These are phyloP conservation scores for Rhexocercosporidium sp. DNA, from an alignment of 2,329 filamentous ascomycete species.

Conservation along the genomic window DNA sequence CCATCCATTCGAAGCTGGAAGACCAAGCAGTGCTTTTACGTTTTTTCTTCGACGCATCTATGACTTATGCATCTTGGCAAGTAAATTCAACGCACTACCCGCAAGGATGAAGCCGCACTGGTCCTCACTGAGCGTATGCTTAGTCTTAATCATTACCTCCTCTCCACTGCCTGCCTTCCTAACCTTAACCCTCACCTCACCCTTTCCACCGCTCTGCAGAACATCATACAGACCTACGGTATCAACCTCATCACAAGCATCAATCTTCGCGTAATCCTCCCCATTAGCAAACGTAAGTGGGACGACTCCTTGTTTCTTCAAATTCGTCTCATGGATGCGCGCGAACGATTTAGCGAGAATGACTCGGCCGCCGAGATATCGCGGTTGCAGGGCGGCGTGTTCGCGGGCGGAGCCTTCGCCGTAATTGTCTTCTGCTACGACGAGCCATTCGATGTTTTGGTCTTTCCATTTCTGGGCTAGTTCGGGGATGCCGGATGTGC, in stretches of 20 bases:
- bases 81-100: slow-evolving; percentile 88
- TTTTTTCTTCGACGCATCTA: slow-evolving; percentile 8
- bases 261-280: slow-evolving; percentile 83
- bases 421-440: slow-evolving; percentile 98
- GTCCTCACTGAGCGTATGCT: slow-evolving; percentile 86
- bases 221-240: slow-evolving; percentile 87
- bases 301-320: slow-evolving; percentile 97
- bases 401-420: slow-evolving; percentile 89
- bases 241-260: slow-evolving; percentile 80
- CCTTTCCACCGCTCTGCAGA: slow-evolving; percentile 77
- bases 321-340: slow-evolving; percentile 91
- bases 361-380: slow-evolving; percentile 85
- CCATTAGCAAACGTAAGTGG: slow-evolving; percentile 90
- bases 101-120: slow-evolving; percentile 93
- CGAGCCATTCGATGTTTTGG: slow-evolving; percentile 80
- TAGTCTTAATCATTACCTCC: slow-evolving; percentile 74
- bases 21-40: not conserved
- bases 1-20: not conserved
- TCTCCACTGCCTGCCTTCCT: slow-evolving; percentile 65
- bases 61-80: slow-evolving; percentile 63
- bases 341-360: slow-evolving; percentile 89
- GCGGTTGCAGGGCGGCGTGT: slow-evolving; percentile 86
- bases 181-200: slow-evolving; percentile 73
- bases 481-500: slow-evolving; percentile 79
- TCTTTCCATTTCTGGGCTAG: slow-evolving; percentile 84